Conservation (phyloP, 1,284 basidiomycete genomes). For the Inonotus hispidus region DNA sequence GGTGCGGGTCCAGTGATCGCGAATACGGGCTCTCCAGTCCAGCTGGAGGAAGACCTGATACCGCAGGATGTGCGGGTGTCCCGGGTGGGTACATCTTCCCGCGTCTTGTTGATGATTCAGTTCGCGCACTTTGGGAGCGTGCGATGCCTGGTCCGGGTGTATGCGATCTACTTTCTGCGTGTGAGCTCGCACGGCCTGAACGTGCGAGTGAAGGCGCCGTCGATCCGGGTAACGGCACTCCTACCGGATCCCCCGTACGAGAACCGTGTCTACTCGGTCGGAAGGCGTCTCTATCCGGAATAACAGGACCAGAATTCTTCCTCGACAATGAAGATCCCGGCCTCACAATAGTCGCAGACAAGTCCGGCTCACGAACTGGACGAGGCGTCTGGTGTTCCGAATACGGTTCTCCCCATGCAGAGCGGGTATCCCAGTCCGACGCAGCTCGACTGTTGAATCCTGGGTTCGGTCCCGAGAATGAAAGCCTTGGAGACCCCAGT, state of each 20-base stretch:
- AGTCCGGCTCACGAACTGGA: constrained; percentile 10
- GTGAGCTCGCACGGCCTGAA: constrained; percentile 10
- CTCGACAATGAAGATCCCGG: constrained; percentile 4
- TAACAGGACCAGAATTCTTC: neutral
- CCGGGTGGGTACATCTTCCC: neutral
- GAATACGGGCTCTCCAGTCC: constrained; percentile 15
- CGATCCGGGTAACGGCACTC: constrained; percentile 10
- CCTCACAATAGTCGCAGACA: neutral
- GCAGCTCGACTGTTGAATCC: constrained; percentile 13
- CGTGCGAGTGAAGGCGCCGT: constrained; percentile 12
- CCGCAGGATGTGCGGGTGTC: neutral
- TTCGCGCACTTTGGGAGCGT: constrained; percentile 7
- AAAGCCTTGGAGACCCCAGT: neutral
- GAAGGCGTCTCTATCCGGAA: neutral
- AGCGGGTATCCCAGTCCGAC: constrained; percentile 13
- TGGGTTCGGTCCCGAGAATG: constrained; percentile 5
- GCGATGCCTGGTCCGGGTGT: neutral
- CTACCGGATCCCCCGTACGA: constrained; percentile 7
- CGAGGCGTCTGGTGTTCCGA: constrained; percentile 5
- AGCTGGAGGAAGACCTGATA: constrained; percentile 7
- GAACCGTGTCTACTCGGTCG: constrained; percentile 1
- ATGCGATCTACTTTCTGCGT: neutral
- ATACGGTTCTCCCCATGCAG: constrained; percentile 5
- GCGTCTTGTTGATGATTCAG: neutral
- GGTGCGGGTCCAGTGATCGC: constrained; percentile 4